A percentile compares a stretch with the other conserved stretches of the same genome.
These are phyloP conservation scores for Pyricularia pennisetigena DNA, from an alignment of 2,329 filamentous ascomycete genomes.

Conservation along the genomic window DNA sequence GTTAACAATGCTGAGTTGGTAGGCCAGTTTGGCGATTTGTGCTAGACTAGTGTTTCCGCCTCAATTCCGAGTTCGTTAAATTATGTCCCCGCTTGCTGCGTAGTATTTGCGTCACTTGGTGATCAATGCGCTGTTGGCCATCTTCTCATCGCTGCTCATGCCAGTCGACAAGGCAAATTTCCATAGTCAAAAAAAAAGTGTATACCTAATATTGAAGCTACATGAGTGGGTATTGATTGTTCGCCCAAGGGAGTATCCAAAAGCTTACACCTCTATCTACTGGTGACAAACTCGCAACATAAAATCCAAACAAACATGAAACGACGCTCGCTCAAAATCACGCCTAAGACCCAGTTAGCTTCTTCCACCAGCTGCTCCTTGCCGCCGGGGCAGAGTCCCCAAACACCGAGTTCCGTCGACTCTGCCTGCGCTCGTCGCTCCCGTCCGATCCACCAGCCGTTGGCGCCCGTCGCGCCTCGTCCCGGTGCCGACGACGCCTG, in stretches of 20 bases:
- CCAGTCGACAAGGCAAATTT: neutral
- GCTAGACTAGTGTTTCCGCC: too few species aligned
- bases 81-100: too few species aligned
- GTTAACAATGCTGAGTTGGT: too few species aligned
- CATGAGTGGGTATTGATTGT: neutral
- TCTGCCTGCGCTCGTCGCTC: constrained; percentile 27
- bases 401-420: constrained; percentile 28
- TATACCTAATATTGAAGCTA: neutral
- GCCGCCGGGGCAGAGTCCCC: constrained; percentile 31
- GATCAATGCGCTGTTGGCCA: neutral
- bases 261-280: neutral
- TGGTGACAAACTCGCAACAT: neutral
- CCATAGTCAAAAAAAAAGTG: neutral
- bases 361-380: constrained; percentile 51
- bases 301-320: neutral
- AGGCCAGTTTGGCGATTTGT: too few species aligned
- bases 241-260: neutral
- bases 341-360: constrained; percentile 27
- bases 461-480: neutral
- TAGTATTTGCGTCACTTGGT: neutral
- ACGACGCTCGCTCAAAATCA: neutral
- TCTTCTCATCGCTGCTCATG: neutral
- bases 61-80: too few species aligned
- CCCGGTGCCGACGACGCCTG: constrained; percentile 9
- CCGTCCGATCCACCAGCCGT: constrained; percentile 14